Percentiles rank a stretch among this genome's conserved stretches.
phyloP scores from a whole-genome alignment of 75 land plant genomes.

The Isoetes taiwanensis region DNA sequence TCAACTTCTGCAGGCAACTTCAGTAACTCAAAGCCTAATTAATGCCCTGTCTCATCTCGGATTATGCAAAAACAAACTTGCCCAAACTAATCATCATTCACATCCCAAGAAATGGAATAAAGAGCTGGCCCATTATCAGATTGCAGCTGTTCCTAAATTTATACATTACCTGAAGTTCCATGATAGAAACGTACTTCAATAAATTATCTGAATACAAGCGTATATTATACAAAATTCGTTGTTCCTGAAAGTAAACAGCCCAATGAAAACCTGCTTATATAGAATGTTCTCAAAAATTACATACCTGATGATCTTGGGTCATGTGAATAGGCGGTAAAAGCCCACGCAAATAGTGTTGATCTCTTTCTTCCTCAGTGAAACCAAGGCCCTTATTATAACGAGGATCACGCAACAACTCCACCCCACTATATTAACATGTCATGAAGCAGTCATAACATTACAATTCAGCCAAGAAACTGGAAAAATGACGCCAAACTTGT shows the following conservation, averaged over 20 bases:
- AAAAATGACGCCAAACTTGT: too few species aligned
- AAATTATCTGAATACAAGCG: neutral
- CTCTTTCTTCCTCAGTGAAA: slow-evolving; percentile 72
- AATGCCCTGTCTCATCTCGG: too few species aligned
- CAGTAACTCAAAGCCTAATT: too few species aligned
- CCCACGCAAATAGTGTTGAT: slow-evolving; percentile 72
- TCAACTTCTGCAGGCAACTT: too few species aligned
- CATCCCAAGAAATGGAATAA: too few species aligned
- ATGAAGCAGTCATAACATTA: too few species aligned
- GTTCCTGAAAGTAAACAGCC: neutral
- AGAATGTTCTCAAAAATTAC: neutral
- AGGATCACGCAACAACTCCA: slow-evolving; percentile 71
- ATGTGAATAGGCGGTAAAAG: slow-evolving; percentile 63
- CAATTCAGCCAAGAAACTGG: too few species aligned
- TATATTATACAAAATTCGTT: neutral
- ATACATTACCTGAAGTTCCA: neutral
- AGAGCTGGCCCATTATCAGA: too few species aligned
- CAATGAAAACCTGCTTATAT: neutral
- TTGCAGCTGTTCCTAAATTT: too few species aligned
- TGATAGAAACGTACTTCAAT: neutral
- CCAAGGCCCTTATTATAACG: slow-evolving; percentile 82
- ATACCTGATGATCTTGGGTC: slow-evolving; percentile 78
- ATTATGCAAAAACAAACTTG: too few species aligned
- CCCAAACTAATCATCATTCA: too few species aligned
- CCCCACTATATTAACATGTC: slow-evolving; percentile 66